Evolutionary conservation across 495 filamentous ascomycete species (phyloP).

Genomic region (Podospora sp.): DNA sequence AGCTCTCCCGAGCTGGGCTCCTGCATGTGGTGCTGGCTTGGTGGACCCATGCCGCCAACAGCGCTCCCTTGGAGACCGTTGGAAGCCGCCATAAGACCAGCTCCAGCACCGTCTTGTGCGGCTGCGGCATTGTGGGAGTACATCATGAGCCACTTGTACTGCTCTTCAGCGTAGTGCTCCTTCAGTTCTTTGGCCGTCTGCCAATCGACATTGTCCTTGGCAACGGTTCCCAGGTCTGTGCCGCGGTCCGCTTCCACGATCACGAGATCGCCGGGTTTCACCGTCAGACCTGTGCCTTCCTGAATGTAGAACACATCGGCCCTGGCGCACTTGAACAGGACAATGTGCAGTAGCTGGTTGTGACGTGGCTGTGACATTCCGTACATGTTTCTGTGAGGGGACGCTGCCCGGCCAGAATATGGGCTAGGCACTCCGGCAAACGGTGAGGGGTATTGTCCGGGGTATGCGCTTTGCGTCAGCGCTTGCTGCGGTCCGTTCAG

Average conservation of each 20-base stretch:
- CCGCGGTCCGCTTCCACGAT: constrained; percentile 97
- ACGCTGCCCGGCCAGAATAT: constrained; percentile 58
- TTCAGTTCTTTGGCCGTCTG: constrained; percentile 83
- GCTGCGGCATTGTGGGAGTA: constrained; percentile 78
- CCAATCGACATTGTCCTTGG: constrained; percentile 79
- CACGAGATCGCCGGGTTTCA: constrained; percentile 88
- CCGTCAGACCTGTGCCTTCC: constrained; percentile 87
- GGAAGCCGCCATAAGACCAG: constrained; percentile 58
- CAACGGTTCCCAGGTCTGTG: constrained; percentile 92
- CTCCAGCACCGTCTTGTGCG: constrained; percentile 57
- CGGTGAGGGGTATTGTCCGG: constrained; percentile 41
- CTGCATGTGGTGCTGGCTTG: constrained; percentile 70
- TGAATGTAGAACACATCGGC: constrained; percentile 97
- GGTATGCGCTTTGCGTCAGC: constrained; percentile 43
- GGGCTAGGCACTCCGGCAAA: constrained; percentile 52
- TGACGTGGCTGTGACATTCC: constrained; percentile 67
- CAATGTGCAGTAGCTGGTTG: constrained; percentile 85
- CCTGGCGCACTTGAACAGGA: constrained; percentile 92
- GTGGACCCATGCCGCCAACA: constrained; percentile 73
- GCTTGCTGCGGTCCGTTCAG: constrained; percentile 40
- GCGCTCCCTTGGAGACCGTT: constrained; percentile 65
- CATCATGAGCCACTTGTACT: constrained; percentile 97
- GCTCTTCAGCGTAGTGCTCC: constrained; percentile 86
- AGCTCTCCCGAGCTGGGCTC: constrained; percentile 74
- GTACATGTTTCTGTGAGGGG: constrained; percentile 63